phyloP scores from a whole-genome alignment of 495 filamentous ascomycete species.

The Mycothermus thermophilus region DNA sequence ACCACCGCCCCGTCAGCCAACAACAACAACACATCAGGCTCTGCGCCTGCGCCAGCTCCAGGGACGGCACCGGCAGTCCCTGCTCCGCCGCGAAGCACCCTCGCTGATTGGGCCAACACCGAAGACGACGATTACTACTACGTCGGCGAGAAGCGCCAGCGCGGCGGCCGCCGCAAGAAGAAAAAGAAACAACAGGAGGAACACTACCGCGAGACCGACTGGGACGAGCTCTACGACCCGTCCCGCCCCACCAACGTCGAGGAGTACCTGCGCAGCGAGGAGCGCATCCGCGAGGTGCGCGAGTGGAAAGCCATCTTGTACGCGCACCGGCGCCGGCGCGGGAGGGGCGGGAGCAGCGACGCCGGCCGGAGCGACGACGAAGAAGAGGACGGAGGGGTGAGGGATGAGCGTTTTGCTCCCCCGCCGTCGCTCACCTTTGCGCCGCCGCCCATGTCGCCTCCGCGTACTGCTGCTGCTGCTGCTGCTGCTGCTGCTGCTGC shows the following conservation, averaged over 20 bases:
- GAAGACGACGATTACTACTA: slow-evolving; percentile 46
- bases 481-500: too few species aligned
- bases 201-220: slow-evolving; percentile 51
- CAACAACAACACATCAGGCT: too few species aligned
- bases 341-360: slow-evolving; percentile 36
- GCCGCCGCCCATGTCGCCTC: slow-evolving; percentile 47
- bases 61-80: slow-evolving; percentile 12
- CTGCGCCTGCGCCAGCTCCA: slow-evolving; percentile 1
- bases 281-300: slow-evolving; percentile 60
- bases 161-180: slow-evolving; percentile 69
- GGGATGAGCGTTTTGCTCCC: slow-evolving; percentile 52
- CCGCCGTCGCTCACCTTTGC: slow-evolving; percentile 55
- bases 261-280: slow-evolving; percentile 76
- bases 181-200: slow-evolving; percentile 66
- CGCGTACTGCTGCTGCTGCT: slow-evolving; percentile 22
- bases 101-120: slow-evolving; percentile 73
- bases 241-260: slow-evolving; percentile 72
- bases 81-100: slow-evolving; percentile 50
- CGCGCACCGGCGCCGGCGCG: slow-evolving; percentile 48
- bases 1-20: slow-evolving; percentile 8
- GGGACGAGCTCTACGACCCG: slow-evolving; percentile 90
- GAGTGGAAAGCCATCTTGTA: slow-evolving; percentile 86
- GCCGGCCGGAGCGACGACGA: slow-evolving; percentile 47
- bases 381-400: slow-evolving; percentile 36
- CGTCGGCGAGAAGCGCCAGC: slow-evolving; percentile 47